phyloP scores from a whole-genome alignment of 768 basidiomycete genomes.

The Lentinula edodes region DNA sequence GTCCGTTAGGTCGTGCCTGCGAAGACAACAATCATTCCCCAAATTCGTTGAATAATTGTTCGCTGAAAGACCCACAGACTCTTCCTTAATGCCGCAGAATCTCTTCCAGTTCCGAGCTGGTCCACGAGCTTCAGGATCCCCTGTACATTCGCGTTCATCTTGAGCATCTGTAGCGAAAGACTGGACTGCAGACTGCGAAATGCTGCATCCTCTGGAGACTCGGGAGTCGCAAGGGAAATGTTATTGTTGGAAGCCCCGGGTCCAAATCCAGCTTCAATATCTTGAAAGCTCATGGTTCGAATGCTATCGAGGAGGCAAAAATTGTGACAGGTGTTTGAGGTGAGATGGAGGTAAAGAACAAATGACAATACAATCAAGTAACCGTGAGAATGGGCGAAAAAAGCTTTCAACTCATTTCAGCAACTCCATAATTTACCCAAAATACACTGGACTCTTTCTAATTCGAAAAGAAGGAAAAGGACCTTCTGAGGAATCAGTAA shows the following conservation, averaged over 20 bases:
- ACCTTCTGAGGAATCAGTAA: too few species aligned
- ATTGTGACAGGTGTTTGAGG: not conserved
- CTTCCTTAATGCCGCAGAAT: conserved; percentile 75
- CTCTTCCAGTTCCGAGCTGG: conserved; percentile 80
- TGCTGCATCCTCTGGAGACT: conserved; percentile 61
- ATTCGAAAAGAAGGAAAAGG: too few species aligned
- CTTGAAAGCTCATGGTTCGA: conserved; percentile 47
- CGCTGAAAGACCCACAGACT: conserved; percentile 62
- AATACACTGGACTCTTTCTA: not conserved
- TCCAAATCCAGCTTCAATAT: conserved; percentile 44
- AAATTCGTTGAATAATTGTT: not conserved
- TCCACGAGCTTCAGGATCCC: conserved; percentile 96
- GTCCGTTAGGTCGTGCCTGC: conserved; percentile 90
- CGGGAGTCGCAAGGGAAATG: conserved; percentile 20
- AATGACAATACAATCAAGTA: not conserved
- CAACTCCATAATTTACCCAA: not conserved
- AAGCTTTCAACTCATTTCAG: not conserved
- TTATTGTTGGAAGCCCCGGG: conserved; percentile 29
- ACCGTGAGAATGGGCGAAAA: not conserved
- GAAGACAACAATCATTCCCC: not conserved
- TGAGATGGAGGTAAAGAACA: not conserved
- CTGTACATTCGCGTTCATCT: conserved; percentile 96
- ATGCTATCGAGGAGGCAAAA: not conserved
- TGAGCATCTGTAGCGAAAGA: conserved; percentile 91
- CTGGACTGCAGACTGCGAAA: conserved; percentile 77